Evolutionary conservation across 352 stramenopile species (phyloP), one percentile per base, ranked within the genome.

Genomic region (Phytophthora foliorum): DNA sequence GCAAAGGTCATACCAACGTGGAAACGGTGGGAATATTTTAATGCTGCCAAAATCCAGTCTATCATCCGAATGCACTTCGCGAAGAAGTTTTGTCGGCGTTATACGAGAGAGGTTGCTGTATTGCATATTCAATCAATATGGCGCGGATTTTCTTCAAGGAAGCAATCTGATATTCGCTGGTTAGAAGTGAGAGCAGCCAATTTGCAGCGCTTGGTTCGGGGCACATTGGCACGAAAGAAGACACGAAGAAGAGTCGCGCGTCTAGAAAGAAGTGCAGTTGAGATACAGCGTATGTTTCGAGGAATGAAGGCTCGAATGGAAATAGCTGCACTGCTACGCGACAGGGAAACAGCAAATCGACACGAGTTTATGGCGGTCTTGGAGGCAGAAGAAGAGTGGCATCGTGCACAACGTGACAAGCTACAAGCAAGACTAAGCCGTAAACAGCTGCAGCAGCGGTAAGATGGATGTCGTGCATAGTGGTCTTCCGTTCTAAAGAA

Each of bases 201-300:
- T 17, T 55, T 95, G 2, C 87, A 95, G 56, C 72, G 81, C 13
- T 56, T 92, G 17, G 58, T 89, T 6, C 78, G 85, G 8, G 80
- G 87, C 4, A 72, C 77, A 5, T 77, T 89, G 3, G 64, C 75
- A 0, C 68, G 80, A 21, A 91, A 83, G 55, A 57, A 73, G 1
- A 72, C 79, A 22, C 69, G 57, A 10, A 70, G 32, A n/a, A 56
- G 31, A 17, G 63, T 59, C 10, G 6, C 32, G 6, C 25, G 48
- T 16, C 64, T 72, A 36, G 49, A 80, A 11, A 50, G 34, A 0
- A 59, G 68, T 13, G 85, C 81, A 10, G 77, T 67, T 24, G 74
- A 91, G 41, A 88, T 95, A 36, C 87, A 95, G 41, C 80, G 84
- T 0, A 75, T 90, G 34, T 91, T 92, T 78, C 81, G 85, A 31